These are phyloP conservation scores for Glomus cerebriforme DNA, from an alignment of 192 early-diverging fungal species.

Conservation along the genomic window DNA sequence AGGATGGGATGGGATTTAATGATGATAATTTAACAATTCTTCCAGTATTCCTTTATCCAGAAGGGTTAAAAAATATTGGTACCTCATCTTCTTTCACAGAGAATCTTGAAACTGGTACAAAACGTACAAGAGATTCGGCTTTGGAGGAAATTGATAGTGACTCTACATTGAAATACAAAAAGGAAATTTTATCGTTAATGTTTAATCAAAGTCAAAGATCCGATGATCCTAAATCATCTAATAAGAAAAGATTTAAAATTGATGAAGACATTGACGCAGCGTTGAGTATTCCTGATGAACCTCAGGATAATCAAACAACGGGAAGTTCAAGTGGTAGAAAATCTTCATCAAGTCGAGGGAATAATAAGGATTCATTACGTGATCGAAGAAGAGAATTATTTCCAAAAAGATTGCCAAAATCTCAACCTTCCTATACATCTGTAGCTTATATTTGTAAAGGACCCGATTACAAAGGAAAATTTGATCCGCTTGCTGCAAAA, in stretches of 20 bases:
- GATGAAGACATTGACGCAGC: background rate
- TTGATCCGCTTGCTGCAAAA: conserved; percentile 66
- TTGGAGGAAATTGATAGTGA: background rate
- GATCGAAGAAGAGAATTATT: background rate
- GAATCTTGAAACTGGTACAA: background rate
- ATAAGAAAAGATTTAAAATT: background rate
- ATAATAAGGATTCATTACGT: background rate
- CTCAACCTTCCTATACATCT: conserved; percentile 50
- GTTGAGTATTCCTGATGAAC: conserved; percentile 13
- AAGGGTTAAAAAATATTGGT: conserved; percentile 23
- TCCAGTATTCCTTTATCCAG: conserved; percentile 67
- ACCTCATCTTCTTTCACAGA: background rate
- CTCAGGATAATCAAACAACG: conserved; percentile 9
- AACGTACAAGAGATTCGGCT: conserved; percentile 3
- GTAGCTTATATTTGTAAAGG: conserved; percentile 78
- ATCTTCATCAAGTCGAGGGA: conserved; percentile 15
- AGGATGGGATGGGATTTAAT: conserved; percentile 46
- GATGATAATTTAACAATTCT: conserved; percentile 70
- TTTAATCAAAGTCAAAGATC: conserved; percentile 23
- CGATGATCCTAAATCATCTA: background rate
- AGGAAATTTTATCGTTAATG: conserved; percentile 30
- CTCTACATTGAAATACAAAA: conserved; percentile 17
- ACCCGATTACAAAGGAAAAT: conserved; percentile 77
- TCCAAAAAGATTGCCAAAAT: conserved; percentile 42
- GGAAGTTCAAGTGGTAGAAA: background rate